Base-by-base conservation (phyloP, 2,329 filamentous ascomycete genomes). In the Grosmannia huntii region DNA sequence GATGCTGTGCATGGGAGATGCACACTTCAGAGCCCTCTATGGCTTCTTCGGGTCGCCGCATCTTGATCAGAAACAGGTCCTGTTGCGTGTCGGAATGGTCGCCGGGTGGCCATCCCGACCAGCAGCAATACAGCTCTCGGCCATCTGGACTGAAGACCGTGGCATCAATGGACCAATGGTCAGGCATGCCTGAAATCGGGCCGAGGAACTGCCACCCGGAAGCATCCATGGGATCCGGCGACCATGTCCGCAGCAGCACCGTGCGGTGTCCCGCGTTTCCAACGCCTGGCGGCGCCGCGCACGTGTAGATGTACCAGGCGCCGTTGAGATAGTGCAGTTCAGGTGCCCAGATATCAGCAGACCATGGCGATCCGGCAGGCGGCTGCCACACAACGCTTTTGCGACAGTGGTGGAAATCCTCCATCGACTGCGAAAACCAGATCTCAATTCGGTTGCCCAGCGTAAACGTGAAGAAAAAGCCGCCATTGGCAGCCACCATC, bases 271-370 rank as follows among this genome's bases (percentile, higher is more conserved):
- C 63, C 21, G 56, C 27, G 49, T 60, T 58, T 38, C 59, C 59
- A 6, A 54, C 54, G 23, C 27, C 57, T 2, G 56, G 59, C 10
- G 57, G 56, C 28, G 53, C 56, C 11, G 56, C 59, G 19, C 59
- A 58, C 31, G 59, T 60, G 66, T 81, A 81, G 60, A 80, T 70
- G 65, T 79, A 82, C 79, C 79, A 82, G 25, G 71, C 71, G 0
- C 73, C 75, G 44, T 73, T 67, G 28, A 81, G 69, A 53, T 67
- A 67, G 64, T 82, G 79, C 0, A 82, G 70, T 68, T 82, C 79
- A 0, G 79, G 79, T 0, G 79, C 79, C 79, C 79, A 82, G 36
- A 82, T 68, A 61, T 72, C 73, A 48, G 68, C 73, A 9, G 70
- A 72, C 69, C 73, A 75, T 21, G 68, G 66, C 11, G 70, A 70